phyloP scores from a whole-genome alignment of 352 stramenopile species.

The Pythium sp. region DNA sequence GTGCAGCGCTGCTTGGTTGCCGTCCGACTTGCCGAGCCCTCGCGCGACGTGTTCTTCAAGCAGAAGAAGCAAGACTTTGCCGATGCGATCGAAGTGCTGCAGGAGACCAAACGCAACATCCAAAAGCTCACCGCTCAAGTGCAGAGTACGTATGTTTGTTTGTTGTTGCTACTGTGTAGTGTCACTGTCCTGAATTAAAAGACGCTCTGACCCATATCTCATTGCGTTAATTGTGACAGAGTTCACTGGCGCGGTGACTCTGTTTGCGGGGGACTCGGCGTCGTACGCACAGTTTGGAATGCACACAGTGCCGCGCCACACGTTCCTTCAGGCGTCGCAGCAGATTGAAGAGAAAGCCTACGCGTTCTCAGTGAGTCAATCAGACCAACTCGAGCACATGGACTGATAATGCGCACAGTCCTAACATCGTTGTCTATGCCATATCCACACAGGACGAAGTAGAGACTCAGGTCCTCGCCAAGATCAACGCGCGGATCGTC shows the following conservation, averaged over 20 bases:
- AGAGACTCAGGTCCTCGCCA: slow-evolving; percentile 27
- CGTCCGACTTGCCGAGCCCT: slow-evolving; percentile 42
- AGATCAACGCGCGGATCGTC: slow-evolving; percentile 40
- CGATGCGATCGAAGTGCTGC: slow-evolving; percentile 39
- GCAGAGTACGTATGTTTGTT: slow-evolving; percentile 22
- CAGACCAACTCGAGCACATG: background rate
- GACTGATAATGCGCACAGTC: background rate
- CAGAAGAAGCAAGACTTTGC: slow-evolving; percentile 42
- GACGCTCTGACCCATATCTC: background rate
- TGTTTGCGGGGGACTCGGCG: slow-evolving; percentile 14
- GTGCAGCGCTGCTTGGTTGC: slow-evolving; percentile 62
- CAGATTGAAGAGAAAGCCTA: slow-evolving; percentile 16
- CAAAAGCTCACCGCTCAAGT: slow-evolving; percentile 48
- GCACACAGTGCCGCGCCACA: background rate
- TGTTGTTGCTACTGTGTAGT: background rate
- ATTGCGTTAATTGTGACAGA: background rate
- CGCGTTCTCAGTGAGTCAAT: slow-evolving; percentile 12
- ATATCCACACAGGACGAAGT: slow-evolving; percentile 36
- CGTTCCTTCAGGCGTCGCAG: slow-evolving; percentile 14
- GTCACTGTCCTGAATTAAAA: background rate
- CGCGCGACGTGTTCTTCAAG: slow-evolving; percentile 51
- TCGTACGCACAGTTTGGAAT: slow-evolving; percentile 11
- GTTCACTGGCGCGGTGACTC: slow-evolving; percentile 8
- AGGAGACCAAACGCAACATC: slow-evolving; percentile 35
- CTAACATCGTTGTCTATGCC: background rate